Evolutionary conservation across 345 rosid genomes (phyloP).

Genomic region (Triadica sebifera): DNA sequence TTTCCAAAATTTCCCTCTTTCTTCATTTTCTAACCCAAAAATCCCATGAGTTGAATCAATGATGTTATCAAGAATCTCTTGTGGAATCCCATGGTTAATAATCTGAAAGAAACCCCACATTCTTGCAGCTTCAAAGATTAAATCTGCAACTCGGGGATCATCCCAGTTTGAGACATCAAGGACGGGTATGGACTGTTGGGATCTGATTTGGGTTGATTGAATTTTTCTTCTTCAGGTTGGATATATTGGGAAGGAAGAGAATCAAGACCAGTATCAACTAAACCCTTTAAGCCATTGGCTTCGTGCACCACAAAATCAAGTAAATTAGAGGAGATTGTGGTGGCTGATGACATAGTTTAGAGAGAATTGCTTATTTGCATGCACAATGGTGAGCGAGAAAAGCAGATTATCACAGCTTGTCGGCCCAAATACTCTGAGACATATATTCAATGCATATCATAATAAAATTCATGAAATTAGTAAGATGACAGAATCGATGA

Average conservation of each 20-base stretch:
- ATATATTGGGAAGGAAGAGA: slow-evolving; percentile 22
- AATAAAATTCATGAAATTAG: too few species aligned
- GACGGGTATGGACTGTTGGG: slow-evolving; percentile 13
- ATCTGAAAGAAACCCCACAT: slow-evolving; percentile 21
- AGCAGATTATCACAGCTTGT: too few species aligned
- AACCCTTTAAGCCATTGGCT: slow-evolving; percentile 31
- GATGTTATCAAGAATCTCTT: slow-evolving; percentile 10
- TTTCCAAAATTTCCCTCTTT: slow-evolving; percentile 17
- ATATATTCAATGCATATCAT: too few species aligned
- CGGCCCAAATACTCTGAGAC: too few species aligned
- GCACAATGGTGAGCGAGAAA: too few species aligned
- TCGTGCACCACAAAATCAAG: slow-evolving; percentile 23
- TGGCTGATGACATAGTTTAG: neutral
- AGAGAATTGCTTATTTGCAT: too few species aligned
- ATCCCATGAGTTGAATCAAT: slow-evolving; percentile 11
- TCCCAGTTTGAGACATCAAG: slow-evolving; percentile 24
- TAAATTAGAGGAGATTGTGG: neutral
- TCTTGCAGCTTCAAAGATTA: slow-evolving; percentile 22
- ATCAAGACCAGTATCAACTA: slow-evolving; percentile 21
- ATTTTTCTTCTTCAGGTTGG: slow-evolving; percentile 14
- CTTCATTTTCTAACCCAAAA: slow-evolving; percentile 10
- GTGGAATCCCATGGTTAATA: slow-evolving; percentile 19
- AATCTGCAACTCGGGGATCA: slow-evolving; percentile 7
- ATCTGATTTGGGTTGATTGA: neutral
- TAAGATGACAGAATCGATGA: too few species aligned